Evolutionary conservation across 495 filamentous ascomycete genomes (phyloP).

Genomic region (Penicillium roqueforti): DNA sequence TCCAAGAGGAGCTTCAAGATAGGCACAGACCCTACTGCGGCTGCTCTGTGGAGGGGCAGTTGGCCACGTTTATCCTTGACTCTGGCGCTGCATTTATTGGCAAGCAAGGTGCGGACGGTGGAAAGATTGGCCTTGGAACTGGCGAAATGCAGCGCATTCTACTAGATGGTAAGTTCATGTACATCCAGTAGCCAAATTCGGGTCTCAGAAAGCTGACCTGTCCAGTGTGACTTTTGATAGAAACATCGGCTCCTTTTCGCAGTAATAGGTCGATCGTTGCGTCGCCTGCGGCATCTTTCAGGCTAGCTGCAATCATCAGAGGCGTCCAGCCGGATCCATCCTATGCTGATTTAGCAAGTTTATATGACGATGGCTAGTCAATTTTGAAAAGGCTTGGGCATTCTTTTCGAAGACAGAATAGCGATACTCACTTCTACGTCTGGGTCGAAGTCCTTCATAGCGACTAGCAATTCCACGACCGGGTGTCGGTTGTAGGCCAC

Average conservation of each 20-base stretch:
- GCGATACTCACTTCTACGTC: slow-evolving; percentile 63
- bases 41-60: slow-evolving; percentile 83
- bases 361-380: neutral
- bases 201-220: slow-evolving; percentile 40
- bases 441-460: slow-evolving; percentile 72
- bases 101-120: slow-evolving; percentile 70
- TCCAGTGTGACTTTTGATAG: slow-evolving; percentile 64
- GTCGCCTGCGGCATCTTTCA: slow-evolving; percentile 58
- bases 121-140: slow-evolving; percentile 85
- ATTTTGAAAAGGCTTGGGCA: neutral
- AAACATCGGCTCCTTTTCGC: slow-evolving; percentile 76
- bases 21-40: slow-evolving; percentile 81
- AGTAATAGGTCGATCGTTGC: slow-evolving; percentile 66
- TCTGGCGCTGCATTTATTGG: slow-evolving; percentile 71
- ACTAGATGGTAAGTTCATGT: neutral
- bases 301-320: slow-evolving; percentile 85
- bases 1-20: slow-evolving; percentile 79
- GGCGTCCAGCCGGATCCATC: slow-evolving; percentile 93
- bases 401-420: neutral
- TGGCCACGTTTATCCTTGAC: slow-evolving; percentile 84
- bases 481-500: slow-evolving; percentile 74
- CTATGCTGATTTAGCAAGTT: slow-evolving; percentile 29
- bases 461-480: slow-evolving; percentile 66
- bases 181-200: neutral
- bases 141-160: slow-evolving; percentile 86